These are phyloP conservation scores for Tulasnella calospora DNA, from an alignment of 768 basidiomycete genomes.

Conservation along the genomic window DNA sequence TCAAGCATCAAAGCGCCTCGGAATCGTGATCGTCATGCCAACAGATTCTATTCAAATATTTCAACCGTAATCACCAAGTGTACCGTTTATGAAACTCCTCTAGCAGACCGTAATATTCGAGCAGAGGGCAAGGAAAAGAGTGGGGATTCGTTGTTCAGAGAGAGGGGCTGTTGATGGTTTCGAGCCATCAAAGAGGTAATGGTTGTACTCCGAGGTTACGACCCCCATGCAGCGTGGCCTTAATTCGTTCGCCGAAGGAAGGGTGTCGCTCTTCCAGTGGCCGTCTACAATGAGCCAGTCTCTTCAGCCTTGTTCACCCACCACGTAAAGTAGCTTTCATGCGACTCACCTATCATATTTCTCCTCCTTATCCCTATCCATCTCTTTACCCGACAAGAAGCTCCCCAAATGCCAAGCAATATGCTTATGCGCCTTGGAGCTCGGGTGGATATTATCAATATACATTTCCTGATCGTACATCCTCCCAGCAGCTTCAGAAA, in stretches of 20 bases:
- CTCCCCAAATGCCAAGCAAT: constrained; percentile 44
- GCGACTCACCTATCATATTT: not conserved
- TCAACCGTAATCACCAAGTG: not conserved
- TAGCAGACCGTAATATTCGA: not conserved
- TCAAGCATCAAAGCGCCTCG: not conserved
- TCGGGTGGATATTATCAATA: constrained; percentile 52
- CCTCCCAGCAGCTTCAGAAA: constrained; percentile 35
- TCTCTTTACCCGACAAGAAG: constrained; percentile 35
- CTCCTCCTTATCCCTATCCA: not conserved
- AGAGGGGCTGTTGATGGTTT: not conserved
- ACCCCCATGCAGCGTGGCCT: not conserved
- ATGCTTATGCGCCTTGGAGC: constrained; percentile 47
- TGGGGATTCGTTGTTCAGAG: not conserved
- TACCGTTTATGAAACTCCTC: not conserved
- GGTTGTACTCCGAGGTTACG: not conserved
- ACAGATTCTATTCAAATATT: not conserved
- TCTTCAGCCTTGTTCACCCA: not conserved
- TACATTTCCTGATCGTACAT: constrained; percentile 38
- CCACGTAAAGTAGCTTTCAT: not conserved
- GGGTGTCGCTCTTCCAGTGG: not conserved
- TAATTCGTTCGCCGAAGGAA: not conserved
- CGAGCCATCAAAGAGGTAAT: not conserved
- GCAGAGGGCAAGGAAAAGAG: not conserved
- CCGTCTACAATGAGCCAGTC: not conserved
- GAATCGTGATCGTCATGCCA: not conserved